Evolutionary conservation across 768 basidiomycete species (phyloP), one percentile per base, ranked within the genome.

Genomic region (Panaeolus cyanescens): DNA sequence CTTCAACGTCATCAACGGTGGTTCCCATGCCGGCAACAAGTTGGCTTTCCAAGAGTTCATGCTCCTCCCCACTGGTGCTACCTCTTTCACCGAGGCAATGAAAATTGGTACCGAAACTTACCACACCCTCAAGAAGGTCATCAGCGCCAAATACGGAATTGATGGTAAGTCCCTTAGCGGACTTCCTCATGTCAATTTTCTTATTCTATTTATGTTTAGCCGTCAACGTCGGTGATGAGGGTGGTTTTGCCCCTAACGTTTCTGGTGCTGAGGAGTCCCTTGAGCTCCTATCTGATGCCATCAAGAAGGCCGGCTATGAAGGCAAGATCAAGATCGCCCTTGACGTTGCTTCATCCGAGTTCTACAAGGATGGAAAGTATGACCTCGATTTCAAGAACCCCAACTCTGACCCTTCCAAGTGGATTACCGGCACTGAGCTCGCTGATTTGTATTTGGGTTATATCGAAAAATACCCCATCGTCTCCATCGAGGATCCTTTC

Each of bases 21-120:
- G 97, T 65, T 98, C 96, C 64, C 97, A 99, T 75, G 97, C 97
- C 61, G 97, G 97, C 55, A 99, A 99, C 86, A 96, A 96, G 79
- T 92, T 99, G 65, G 97, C 97, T 36, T 99, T 99, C 93, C 97
- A 99, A 80, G 97, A 99, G 79, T 99, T 99, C 85, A 99, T 99
- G 97, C 85, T 99, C 68, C 85, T 98, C 64, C 96, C 97, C 64
- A 96, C 95, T 63, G 96, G 96, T 56, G 97, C 97, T 56, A 69
- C 83, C 17, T 85, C 84, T 62, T 99, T 99, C 85, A 88, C 92
- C 32, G 96, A 99, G 83, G 95, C 97, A 60, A 90, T 99, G 89
- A 96, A 98, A 82, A 95, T 96, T 62, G 97, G 97, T 63, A 92
- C 96, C 9, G 97, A 99, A 80, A 96, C 93, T 22, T 97, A 97